Evolutionary conservation across 163 green algal species (phyloP), one percentile per base, ranked within the genome.

Genomic region (Chlorella variabilis): DNA sequence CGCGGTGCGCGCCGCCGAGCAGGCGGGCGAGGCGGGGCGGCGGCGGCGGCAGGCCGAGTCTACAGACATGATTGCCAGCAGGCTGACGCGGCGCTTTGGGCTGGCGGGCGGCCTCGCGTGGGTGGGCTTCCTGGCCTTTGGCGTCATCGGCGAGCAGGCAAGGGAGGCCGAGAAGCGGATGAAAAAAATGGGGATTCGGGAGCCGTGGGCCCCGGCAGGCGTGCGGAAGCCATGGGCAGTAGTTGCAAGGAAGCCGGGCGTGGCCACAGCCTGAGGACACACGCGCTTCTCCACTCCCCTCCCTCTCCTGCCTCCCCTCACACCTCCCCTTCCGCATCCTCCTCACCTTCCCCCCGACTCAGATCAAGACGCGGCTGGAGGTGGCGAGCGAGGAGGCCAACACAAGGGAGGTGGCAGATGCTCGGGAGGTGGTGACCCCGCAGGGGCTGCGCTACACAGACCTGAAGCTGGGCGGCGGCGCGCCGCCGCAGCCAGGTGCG

Each of bases 311-410:
- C n/a, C n/a, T n/a, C n/a, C n/a, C n/a, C n/a, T n/a, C n/a, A n/a
- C n/a, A n/a, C n/a, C n/a, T n/a, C n/a, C n/a, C n/a, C n/a, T n/a
- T n/a, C n/a, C n/a, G n/a, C n/a, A n/a, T n/a, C n/a, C n/a, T n/a
- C n/a, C 9, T 45, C 42, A 45, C 25, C 27, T 21, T 75, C 7
- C 13, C 39, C 2, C 7, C 39, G 4, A 36, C 7, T 42, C 77
- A 83, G 71, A 39, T 98, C 73, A 98, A 98, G 79, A 98, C 95
- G 9, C 88, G 95, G 11, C 66, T 95, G 76, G 95, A 98, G 83
- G 80, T 96, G 3, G 89, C 91, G 8, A 80, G 61, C 17, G 93
- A 95, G 49, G 80, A 90, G 63, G 80, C 42, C 20, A 82, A 70
- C 49, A 86, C 66, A 1, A 36, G 66, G 41, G 83, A 84, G 38